These are phyloP conservation scores for Eucalyptus tenuipes DNA, from an alignment of 345 rosid species.

Conservation along the genomic window DNA sequence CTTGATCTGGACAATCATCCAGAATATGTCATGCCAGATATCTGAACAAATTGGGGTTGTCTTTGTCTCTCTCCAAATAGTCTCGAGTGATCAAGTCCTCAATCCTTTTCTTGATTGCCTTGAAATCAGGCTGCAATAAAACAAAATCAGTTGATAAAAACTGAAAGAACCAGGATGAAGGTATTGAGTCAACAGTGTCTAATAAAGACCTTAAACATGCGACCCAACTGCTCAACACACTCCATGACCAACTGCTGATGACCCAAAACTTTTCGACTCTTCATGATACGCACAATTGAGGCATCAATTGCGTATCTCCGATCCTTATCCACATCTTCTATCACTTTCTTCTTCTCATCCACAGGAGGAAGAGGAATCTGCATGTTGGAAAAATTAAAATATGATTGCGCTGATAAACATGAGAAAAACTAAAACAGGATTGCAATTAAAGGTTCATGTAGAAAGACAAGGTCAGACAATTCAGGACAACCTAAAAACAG, in stretches of 20 bases:
- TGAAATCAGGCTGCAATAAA: constrained; percentile 76
- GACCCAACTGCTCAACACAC: constrained; percentile 89
- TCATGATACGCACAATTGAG: constrained; percentile 96
- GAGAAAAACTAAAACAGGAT: neutral
- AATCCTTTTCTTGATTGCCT: constrained; percentile 89
- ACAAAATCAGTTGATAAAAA: neutral
- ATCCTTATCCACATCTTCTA: constrained; percentile 92
- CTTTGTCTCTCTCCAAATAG: constrained; percentile 86
- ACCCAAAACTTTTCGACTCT: constrained; percentile 74
- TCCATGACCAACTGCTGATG: constrained; percentile 79
- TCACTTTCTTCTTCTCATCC: constrained; percentile 87
- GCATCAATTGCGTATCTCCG: constrained; percentile 93
- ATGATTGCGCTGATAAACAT: neutral
- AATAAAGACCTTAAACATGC: constrained; percentile 78
- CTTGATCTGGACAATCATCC: neutral
- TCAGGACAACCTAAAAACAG: neutral
- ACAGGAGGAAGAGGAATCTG: constrained; percentile 93
- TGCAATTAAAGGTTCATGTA: neutral
- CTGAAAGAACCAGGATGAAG: neutral
- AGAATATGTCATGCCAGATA: constrained; percentile 41
- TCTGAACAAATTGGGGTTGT: constrained; percentile 55
- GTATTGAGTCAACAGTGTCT: neutral
- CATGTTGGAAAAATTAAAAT: neutral
- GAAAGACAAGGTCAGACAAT: neutral
- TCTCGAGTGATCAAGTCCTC: constrained; percentile 88